Percentiles rank a stretch among this genome's conserved stretches.
Conservation (phyloP, 306 rosid species). For the Clitoria ternatea region DNA sequence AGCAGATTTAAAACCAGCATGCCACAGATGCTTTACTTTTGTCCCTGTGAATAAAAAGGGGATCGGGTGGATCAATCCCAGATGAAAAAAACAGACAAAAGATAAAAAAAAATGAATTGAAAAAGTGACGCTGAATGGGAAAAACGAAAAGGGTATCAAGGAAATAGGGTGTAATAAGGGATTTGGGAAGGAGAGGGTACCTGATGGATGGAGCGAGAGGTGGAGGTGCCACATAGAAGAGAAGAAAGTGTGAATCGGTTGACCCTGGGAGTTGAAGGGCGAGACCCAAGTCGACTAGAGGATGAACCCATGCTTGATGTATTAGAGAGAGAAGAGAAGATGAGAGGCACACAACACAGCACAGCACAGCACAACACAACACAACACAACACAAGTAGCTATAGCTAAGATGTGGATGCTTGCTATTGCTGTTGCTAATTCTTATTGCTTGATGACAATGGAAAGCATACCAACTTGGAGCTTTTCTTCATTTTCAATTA, state of each 20-base stretch:
- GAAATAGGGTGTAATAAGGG: neutral
- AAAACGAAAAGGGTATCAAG: conserved; percentile 24
- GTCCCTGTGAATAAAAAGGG: neutral
- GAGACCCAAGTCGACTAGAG: conserved; percentile 60
- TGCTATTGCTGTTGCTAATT: neutral
- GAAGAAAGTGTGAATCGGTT: conserved; percentile 65
- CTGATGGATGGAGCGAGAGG: conserved; percentile 60
- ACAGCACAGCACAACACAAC: too few species aligned
- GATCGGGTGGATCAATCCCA: conserved; percentile 23
- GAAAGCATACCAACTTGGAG: conserved; percentile 44
- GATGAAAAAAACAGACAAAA: conserved; percentile 23
- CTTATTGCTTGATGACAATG: conserved; percentile 24
- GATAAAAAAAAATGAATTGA: conserved; percentile 12
- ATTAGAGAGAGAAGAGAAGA: neutral
- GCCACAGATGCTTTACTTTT: neutral
- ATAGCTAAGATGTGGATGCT: conserved; percentile 12
- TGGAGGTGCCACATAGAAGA: conserved; percentile 70
- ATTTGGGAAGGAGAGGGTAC: conserved; percentile 21
- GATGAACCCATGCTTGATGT: conserved; percentile 84
- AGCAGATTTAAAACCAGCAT: neutral
- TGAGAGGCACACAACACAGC: neutral
- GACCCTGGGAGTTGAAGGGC: conserved; percentile 52
- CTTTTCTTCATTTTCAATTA: conserved; percentile 36
- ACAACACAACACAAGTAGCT: too few species aligned
- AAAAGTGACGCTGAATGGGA: neutral